Conservation (phyloP, 306 rosid genomes). For the Medicago ruthenica region DNA sequence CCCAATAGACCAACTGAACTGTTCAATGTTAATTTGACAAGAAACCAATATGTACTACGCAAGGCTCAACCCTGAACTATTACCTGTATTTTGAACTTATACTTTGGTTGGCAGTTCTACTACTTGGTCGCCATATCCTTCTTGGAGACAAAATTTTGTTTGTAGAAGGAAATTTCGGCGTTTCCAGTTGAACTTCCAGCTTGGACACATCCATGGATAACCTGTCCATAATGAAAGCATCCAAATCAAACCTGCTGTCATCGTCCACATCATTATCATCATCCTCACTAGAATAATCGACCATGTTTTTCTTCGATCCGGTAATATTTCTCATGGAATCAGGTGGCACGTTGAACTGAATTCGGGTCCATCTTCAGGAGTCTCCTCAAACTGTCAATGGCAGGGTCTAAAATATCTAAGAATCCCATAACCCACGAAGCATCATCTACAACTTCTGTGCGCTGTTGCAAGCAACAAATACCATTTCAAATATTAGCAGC, state of each 20-base stretch:
- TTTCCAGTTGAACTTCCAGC: conserved; percentile 64
- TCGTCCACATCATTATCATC: conserved; percentile 44
- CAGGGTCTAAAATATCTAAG: conserved; percentile 89
- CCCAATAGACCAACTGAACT: conserved; percentile 20
- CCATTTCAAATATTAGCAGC: conserved; percentile 31
- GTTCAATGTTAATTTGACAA: conserved; percentile 28
- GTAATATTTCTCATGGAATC: conserved; percentile 44
- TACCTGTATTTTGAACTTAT: conserved; percentile 26
- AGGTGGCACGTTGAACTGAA: conserved; percentile 42
- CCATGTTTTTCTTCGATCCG: conserved; percentile 43
- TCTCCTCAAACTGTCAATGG: conserved; percentile 78
- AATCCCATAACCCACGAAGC: conserved; percentile 96
- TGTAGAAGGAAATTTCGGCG: conserved; percentile 41
- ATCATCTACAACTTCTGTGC: conserved; percentile 94
- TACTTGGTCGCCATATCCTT: conserved; percentile 55
- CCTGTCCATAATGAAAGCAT: conserved; percentile 65
- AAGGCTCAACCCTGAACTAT: conserved; percentile 44
- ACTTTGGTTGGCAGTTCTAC: conserved; percentile 33
- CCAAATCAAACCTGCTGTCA: conserved; percentile 68
- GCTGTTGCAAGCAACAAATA: conserved; percentile 60
- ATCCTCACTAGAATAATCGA: conserved; percentile 42
- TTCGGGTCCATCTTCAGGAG: conserved; percentile 69
- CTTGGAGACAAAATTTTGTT: conserved; percentile 53
- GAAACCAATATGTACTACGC: conserved; percentile 33
- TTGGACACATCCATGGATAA: conserved; percentile 70